Evolutionary conservation across 164 flowering plant species (phyloP).

Genomic region (Paratinospora sagittata): DNA sequence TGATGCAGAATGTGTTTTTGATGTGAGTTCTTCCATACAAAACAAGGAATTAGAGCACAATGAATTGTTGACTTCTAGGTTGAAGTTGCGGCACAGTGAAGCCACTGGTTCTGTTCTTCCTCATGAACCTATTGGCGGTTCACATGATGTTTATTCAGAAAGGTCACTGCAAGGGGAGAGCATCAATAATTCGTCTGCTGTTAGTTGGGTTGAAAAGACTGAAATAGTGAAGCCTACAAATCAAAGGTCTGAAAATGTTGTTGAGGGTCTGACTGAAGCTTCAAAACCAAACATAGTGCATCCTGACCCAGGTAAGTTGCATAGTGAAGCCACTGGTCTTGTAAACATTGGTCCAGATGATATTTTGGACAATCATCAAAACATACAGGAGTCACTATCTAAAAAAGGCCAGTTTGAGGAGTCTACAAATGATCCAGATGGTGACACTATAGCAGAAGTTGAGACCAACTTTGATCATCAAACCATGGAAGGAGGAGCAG

Average conservation of each 20-base stretch:
- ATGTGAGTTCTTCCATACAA: conserved; percentile 28
- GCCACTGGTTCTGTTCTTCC: conserved; percentile 21
- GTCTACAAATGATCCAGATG: conserved; percentile 65
- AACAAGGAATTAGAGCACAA: conserved; percentile 31
- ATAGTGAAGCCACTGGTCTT: conserved; percentile 13
- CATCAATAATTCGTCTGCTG: conserved; percentile 35
- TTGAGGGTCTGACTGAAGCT: conserved; percentile 20
- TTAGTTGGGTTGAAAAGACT: conserved; percentile 75
- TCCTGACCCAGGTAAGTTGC: conserved; percentile 21
- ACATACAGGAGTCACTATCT: conserved; percentile 17
- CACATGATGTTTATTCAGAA: conserved; percentile 23
- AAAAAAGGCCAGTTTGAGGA: conserved; percentile 36
- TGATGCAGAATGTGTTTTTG: conserved; percentile 38
- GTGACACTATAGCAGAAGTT: conserved; percentile 65
- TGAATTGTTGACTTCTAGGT: conserved; percentile 27
- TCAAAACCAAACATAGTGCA: conserved; percentile 21
- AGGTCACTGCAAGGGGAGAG: conserved; percentile 25
- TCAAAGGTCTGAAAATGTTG: conserved; percentile 8
- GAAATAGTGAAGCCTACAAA: conserved; percentile 46
- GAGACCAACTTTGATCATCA: conserved; percentile 60
- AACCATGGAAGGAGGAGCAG: conserved; percentile 38
- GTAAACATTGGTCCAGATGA: conserved; percentile 22
- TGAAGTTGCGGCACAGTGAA: conserved; percentile 23
- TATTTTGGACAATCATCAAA: conserved; percentile 21
- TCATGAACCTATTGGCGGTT: conserved; percentile 20